phyloP scores from a whole-genome alignment of 495 filamentous ascomycete genomes.

The Baudoinia panamericana region DNA sequence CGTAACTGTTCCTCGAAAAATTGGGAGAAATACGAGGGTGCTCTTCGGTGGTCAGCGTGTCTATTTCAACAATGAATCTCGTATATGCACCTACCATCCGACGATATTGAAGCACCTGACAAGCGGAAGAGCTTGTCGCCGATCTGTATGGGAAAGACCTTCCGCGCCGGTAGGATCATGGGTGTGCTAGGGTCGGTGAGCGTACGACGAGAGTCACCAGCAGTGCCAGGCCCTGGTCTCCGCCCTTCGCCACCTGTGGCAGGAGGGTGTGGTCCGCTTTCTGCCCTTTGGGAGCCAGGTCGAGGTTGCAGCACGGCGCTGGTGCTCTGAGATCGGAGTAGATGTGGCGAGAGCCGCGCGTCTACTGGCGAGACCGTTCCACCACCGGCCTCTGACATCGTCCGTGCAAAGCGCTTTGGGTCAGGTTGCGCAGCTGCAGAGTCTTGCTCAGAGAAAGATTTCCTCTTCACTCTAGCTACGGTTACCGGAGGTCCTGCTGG shows the following conservation, averaged over 20 bases:
- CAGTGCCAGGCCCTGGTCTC: neutral
- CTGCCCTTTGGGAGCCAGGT: neutral
- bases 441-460: conserved; percentile 21
- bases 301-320: neutral
- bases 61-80: neutral
- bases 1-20: conserved; percentile 81
- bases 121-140: conserved; percentile 82
- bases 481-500: neutral
- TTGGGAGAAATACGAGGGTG: conserved; percentile 92
- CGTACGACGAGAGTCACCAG: neutral
- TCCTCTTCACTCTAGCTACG: conserved; percentile 25
- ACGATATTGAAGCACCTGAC: conserved; percentile 87
- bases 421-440: neutral
- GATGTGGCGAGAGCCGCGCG: neutral
- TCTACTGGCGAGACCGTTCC: conserved; percentile 3
- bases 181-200: conserved; percentile 3
- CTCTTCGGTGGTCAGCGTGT: conserved; percentile 48
- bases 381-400: conserved; percentile 10
- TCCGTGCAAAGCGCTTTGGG: neutral
- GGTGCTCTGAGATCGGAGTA: neutral
- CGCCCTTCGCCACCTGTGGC: neutral
- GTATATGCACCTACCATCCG: conserved; percentile 66
- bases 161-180: conserved; percentile 38
- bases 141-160: conserved; percentile 89
- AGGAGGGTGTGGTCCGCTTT: neutral